Conservation (phyloP, 257 asterid genomes). For the Rauvolfia tetraphylla region DNA sequence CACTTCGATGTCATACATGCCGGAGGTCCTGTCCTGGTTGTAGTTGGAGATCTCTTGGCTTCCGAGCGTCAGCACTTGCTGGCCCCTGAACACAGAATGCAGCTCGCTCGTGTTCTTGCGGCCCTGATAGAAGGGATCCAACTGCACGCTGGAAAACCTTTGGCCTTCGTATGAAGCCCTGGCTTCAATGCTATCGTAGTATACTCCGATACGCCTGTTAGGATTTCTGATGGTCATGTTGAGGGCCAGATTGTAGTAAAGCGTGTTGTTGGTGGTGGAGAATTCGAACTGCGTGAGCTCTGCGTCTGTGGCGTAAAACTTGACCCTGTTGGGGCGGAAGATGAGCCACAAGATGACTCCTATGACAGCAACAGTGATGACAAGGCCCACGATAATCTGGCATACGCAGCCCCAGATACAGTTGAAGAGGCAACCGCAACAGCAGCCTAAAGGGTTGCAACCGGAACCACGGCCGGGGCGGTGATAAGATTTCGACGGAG, state of each 20-base stretch:
- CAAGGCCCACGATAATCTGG: conserved; percentile 56
- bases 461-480: conserved; percentile 40
- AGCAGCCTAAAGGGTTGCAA: conserved; percentile 75
- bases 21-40: conserved; percentile 26
- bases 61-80: conserved; percentile 32
- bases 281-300: conserved; percentile 51
- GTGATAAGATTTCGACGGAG: conserved; percentile 56
- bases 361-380: conserved; percentile 37
- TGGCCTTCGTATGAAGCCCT: conserved; percentile 56
- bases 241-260: conserved; percentile 55
- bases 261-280: conserved; percentile 46
- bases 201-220: conserved; percentile 69
- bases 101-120: conserved; percentile 42
- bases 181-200: conserved; percentile 77
- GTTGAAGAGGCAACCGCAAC: conserved; percentile 59
- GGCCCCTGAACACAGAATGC: conserved; percentile 41
- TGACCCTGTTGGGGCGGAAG: conserved; percentile 72
- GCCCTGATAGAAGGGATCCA: conserved; percentile 57
- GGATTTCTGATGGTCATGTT: conserved; percentile 73
- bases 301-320: conserved; percentile 57
- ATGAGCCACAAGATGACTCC: conserved; percentile 49
- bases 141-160: conserved; percentile 25
- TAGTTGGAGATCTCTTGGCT: conserved; percentile 28
- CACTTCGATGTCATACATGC: conserved; percentile 43
- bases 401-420: conserved; percentile 64